Evolutionary conservation across 805 yeast species (phyloP).

Genomic region (Spathaspora boniae): DNA sequence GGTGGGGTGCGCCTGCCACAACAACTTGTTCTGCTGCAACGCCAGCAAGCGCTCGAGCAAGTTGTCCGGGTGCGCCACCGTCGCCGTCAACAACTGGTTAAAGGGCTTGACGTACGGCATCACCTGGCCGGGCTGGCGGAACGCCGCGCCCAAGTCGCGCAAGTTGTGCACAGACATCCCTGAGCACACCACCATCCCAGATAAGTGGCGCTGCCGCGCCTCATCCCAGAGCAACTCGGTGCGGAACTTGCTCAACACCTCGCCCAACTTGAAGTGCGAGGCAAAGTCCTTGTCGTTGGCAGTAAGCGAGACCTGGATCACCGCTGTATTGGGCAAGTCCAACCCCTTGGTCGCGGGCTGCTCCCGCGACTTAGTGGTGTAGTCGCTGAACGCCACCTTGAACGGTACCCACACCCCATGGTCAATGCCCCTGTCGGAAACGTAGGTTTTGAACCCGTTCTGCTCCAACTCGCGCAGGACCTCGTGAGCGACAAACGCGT

Average conservation of each 20-base stretch:
- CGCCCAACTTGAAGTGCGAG: conserved; percentile 52
- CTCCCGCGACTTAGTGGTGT: conserved; percentile 24
- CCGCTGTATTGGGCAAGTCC: conserved; percentile 43
- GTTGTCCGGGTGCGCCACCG: conserved; percentile 30
- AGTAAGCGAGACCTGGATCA: conserved; percentile 51
- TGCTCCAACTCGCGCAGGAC: conserved; percentile 39
- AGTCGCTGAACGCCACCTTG: conserved; percentile 58
- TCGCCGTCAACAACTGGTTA: conserved; percentile 41
- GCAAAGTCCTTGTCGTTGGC: conserved; percentile 36
- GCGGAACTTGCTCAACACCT: conserved; percentile 49
- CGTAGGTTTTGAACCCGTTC: conserved; percentile 42
- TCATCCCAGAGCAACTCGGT: conserved; percentile 35
- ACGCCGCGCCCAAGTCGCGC: conserved; percentile 42
- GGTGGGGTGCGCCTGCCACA: conserved; percentile 66
- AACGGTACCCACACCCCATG: conserved; percentile 85
- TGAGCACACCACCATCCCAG: conserved; percentile 54
- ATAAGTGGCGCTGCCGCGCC: conserved; percentile 18
- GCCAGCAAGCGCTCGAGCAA: conserved; percentile 35
- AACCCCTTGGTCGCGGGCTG: conserved; percentile 19
- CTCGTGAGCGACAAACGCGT: conserved; percentile 39
- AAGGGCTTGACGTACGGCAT: conserved; percentile 54
- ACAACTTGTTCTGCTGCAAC: conserved; percentile 31
- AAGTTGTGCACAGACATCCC: conserved; percentile 84
- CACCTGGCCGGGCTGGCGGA: conserved; percentile 13
- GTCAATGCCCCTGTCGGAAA: conserved; percentile 65